Percentiles rank a stretch among this genome's conserved stretches.
These are phyloP conservation scores for Rhipidocladum racemiflorum DNA, from an alignment of 176 grass and related monocot genomes.

Conservation along the genomic window DNA sequence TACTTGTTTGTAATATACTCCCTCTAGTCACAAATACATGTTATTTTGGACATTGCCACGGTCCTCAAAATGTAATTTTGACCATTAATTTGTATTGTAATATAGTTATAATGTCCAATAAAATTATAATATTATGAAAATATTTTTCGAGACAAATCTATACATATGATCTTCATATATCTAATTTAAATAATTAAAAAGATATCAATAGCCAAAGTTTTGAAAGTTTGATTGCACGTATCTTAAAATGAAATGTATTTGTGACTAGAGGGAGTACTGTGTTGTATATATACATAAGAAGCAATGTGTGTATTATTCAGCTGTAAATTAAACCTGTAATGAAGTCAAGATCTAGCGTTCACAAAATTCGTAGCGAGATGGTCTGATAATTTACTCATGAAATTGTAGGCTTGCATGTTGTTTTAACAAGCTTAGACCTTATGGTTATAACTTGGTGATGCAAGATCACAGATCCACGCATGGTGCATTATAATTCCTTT, in stretches of 20 bases:
- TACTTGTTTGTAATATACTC: conserved; percentile 26
- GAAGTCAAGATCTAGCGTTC: neutral
- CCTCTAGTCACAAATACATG: too few species aligned
- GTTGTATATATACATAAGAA: conserved; percentile 32
- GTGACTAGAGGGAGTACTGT: neutral
- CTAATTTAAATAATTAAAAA: too few species aligned
- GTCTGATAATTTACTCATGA: neutral
- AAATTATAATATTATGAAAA: too few species aligned
- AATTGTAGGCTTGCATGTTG: neutral
- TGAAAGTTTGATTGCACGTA: too few species aligned
- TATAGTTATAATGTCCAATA: too few species aligned
- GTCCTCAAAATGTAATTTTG: too few species aligned
- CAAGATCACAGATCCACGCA: neutral
- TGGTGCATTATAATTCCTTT: neutral
- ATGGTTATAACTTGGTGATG: neutral
- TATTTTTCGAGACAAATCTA: too few species aligned
- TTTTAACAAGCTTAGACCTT: neutral
- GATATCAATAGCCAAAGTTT: too few species aligned
- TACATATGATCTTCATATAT: too few species aligned
- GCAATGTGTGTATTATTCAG: conserved; percentile 17
- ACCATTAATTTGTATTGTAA: too few species aligned
- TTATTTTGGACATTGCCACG: too few species aligned
- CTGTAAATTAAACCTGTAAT: neutral
- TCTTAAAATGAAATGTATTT: too few species aligned
- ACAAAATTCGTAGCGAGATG: neutral